phyloP scores from a whole-genome alignment of 345 rosid species.

The Dipteronia dyeriana region DNA sequence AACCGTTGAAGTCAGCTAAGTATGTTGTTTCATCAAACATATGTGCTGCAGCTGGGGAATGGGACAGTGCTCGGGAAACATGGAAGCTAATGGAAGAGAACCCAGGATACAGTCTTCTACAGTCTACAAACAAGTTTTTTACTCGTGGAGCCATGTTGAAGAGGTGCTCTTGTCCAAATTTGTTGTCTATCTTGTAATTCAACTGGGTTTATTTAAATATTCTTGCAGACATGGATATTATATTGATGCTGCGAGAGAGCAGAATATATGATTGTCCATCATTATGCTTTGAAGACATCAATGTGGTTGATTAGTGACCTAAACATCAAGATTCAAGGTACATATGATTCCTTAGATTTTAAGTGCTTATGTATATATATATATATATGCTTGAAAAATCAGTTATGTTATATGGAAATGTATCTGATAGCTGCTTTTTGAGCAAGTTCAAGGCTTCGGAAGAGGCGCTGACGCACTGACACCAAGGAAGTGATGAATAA shows the following conservation, averaged over 20 bases:
- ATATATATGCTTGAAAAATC: not conserved
- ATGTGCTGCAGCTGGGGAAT: slow-evolving; percentile 52
- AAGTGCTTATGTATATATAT: not conserved
- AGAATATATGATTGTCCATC: not conserved
- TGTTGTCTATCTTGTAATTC: not conserved
- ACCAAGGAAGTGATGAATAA: too few species aligned
- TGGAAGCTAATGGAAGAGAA: slow-evolving; percentile 32
- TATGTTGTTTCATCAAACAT: slow-evolving; percentile 59
- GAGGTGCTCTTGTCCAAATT: not conserved
- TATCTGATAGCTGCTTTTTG: not conserved
- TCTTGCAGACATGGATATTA: not conserved
- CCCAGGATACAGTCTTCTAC: slow-evolving; percentile 55
- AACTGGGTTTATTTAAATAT: not conserved
- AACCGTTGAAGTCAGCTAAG: slow-evolving; percentile 50
- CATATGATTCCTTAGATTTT: too few species aligned
- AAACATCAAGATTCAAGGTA: too few species aligned
- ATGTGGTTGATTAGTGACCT: slow-evolving; percentile 1
- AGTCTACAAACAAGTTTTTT: slow-evolving; percentile 27
- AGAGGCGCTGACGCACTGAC: too few species aligned
- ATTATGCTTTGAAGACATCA: not conserved
- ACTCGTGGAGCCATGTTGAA: slow-evolving; percentile 27
- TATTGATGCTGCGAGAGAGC: not conserved
- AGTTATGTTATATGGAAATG: not conserved
- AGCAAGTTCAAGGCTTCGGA: not conserved
- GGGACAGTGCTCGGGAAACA: slow-evolving; percentile 48